Evolutionary conservation across 169 alveolate genomes (phyloP), one percentile per base, ranked within the genome.

Genomic region (Plasmodium cynomolgi): DNA sequence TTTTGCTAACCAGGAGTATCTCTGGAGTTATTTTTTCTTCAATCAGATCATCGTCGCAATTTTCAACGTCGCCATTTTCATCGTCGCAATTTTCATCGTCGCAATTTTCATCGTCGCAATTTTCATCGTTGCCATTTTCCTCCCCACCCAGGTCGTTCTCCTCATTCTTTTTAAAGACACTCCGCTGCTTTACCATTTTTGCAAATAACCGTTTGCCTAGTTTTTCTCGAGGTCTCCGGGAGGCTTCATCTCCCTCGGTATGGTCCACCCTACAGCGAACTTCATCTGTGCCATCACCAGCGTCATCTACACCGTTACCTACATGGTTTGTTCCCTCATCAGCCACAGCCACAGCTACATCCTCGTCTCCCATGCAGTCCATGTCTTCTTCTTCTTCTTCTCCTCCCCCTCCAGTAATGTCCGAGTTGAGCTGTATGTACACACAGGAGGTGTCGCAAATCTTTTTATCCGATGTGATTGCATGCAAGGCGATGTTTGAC

Each of bases 401-500:
- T 39, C 50, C 56, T 39, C 50, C 91, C 81, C n/a, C 39, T 8
- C 72, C 91, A n/a, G 33, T 34, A 58, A 90, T 56, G 23, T 79
- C 84, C 1, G 75, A 20, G 47, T 80, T 80, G 29, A 90, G 72
- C 29, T 90, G 94, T 80, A 90, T 90, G 34, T 90, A 90, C 47
- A 90, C 90, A 68, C 94, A 90, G 0, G 88, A 56, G 11, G 15
- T 29, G 50, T 20, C 26, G 26, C 91, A 90, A 44, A 90, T 80
- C 29, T 90, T 90, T 41, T 90, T 80, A 80, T 90, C 94, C 3
- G 94, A 90, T 23, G 94, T 58, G 23, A 90, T 80, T 62, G 94
- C 94, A 90, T 90, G 94, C 73, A 90, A 58, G 33, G 94, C 90
- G 47, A 90, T 90, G 56, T 29, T 74, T 13, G 94, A 90, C 7